Evolutionary conservation across 106 monocot genomes (phyloP), one percentile per base, ranked within the genome.

Genomic region (Agapanthus africanus): DNA sequence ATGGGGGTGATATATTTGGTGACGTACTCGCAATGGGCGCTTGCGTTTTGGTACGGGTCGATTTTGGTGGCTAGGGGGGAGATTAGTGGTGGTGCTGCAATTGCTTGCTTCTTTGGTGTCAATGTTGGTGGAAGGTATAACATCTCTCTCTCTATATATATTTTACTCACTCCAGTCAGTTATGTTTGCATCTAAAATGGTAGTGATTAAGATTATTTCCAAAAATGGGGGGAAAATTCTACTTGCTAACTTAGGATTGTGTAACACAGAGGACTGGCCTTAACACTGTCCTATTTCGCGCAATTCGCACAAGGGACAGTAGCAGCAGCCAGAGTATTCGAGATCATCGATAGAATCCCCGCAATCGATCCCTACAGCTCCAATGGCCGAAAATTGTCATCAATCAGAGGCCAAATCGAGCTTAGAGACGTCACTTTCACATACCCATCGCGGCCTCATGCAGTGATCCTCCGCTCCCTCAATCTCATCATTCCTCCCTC

Each of bases 31-130:
- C 77, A 78, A 23, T 82, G 82, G 82, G 82, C 82, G 19, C 73
- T 82, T 19, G 78, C 74, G 0, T 73, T 78, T 25, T 82, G 82
- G 82, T 78, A 78, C 33, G 82, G 82, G 3, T 78, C 78, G 1
- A 30, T 66, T 33, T 33, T 82, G 37, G 82, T 77, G 37, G 73
- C 78, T 30, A 78, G 51, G 59, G 73, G 73, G 4, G 81, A 77
- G 73, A 81, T 81, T 61, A 59, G 36, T 6, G 78, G 82, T 18
- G 82, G 82, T 22, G 82, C 70, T 27, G 82, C 82, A 63, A 82
- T 82, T 52, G 82, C 82, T 41, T 82, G 82, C 78, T 82, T 82
- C 78, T 82, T 82, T n/a, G 82, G 52, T 13, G 82, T 79, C 71
- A 78, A 78, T 54, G 71, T 74, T 0, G 75, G 75, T 23, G 82